Percentiles rank a stretch among this genome's conserved stretches.
Conservation (phyloP, 1,284 basidiomycete genomes). For the Apiotrichum siamense region DNA sequence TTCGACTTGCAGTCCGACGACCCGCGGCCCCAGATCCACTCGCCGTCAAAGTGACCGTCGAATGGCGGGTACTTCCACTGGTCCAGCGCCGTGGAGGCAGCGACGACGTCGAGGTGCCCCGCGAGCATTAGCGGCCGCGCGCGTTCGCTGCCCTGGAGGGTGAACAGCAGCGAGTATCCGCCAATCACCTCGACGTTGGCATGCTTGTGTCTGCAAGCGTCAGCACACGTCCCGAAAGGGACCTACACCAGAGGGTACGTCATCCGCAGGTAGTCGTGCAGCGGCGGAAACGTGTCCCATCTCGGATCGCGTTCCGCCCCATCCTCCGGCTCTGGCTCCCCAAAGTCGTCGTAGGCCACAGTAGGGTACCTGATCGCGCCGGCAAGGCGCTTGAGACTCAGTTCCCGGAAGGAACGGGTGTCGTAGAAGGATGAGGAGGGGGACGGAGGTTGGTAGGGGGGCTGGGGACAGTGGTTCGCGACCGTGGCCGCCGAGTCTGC, state of each 20-base stretch:
- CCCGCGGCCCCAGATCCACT: slow-evolving; percentile 17
- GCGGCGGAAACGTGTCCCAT: slow-evolving; percentile 11
- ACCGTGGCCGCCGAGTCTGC: neutral
- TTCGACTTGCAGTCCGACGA: slow-evolving; percentile 15
- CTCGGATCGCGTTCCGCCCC: slow-evolving; percentile 1
- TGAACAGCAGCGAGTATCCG: slow-evolving; percentile 14
- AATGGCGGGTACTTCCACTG: slow-evolving; percentile 15
- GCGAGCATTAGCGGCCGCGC: slow-evolving; percentile 11
- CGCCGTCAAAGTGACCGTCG: slow-evolving; percentile 8
- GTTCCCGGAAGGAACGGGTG: neutral
- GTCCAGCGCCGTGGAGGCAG: slow-evolving; percentile 1
- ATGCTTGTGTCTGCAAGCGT: slow-evolving; percentile 1
- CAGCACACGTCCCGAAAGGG: neutral
- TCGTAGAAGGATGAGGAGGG: neutral
- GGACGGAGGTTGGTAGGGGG: neutral
- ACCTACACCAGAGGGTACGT: slow-evolving; percentile 12
- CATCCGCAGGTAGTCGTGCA: slow-evolving; percentile 7
- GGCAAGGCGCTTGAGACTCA: neutral
- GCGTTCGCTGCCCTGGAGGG: slow-evolving; percentile 3
- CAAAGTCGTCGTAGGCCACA: slow-evolving; percentile 12
- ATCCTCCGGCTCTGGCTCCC: slow-evolving; percentile 2
- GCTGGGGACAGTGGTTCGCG: too few species aligned
- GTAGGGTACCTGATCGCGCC: slow-evolving; percentile 6
- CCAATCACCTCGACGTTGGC: slow-evolving; percentile 6
- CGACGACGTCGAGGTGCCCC: slow-evolving; percentile 13